These are phyloP conservation scores for Oryza rufipogon DNA, from an alignment of 176 grass and related monocot genomes.

Conservation along the genomic window DNA sequence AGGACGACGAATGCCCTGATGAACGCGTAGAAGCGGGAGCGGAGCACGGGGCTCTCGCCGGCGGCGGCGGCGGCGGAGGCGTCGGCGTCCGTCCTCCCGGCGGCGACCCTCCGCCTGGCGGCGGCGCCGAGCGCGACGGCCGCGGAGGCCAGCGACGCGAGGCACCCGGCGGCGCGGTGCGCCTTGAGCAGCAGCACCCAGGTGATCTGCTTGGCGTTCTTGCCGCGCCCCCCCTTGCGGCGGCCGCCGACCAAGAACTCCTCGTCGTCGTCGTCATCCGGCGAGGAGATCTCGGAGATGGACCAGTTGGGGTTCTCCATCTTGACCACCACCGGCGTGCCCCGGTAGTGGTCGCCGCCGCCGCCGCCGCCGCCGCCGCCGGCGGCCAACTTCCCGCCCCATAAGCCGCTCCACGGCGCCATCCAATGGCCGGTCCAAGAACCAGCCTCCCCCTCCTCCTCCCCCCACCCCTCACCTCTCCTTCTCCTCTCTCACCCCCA, in stretches of 20 bases:
- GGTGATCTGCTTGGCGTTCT: slow-evolving; percentile 98
- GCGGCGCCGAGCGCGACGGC: slow-evolving; percentile 62
- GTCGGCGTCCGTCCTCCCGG: slow-evolving; percentile 80
- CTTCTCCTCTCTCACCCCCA: background rate
- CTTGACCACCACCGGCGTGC: slow-evolving; percentile 98
- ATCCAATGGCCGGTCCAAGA: slow-evolving; percentile 58
- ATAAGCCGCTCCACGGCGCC: slow-evolving; percentile 76
- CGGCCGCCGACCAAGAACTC: slow-evolving; percentile 50
- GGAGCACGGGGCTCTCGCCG: slow-evolving; percentile 76
- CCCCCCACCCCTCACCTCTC: too few species aligned
- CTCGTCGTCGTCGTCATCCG: slow-evolving; percentile 82
- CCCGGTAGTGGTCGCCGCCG: slow-evolving; percentile 69
- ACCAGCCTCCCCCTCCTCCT: background rate
- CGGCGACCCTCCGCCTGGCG: slow-evolving; percentile 63
- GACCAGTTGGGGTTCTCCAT: slow-evolving; percentile 99
- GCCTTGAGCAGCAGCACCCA: slow-evolving; percentile 99
- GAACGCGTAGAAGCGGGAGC: slow-evolving; percentile 74
- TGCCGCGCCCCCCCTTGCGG: slow-evolving; percentile 62
- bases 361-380: slow-evolving; percentile 38
- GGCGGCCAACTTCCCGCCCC: slow-evolving; percentile 43
- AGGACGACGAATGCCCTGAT: slow-evolving; percentile 84
- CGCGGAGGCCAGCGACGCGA: slow-evolving; percentile 71
- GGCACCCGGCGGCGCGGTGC: slow-evolving; percentile 85
- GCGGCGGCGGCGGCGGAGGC: background rate
- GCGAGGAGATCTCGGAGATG: slow-evolving; percentile 83